These are phyloP conservation scores for Chernovozyma aurita DNA, from an alignment of 1,139 yeast genomes.

Conservation along the genomic window DNA sequence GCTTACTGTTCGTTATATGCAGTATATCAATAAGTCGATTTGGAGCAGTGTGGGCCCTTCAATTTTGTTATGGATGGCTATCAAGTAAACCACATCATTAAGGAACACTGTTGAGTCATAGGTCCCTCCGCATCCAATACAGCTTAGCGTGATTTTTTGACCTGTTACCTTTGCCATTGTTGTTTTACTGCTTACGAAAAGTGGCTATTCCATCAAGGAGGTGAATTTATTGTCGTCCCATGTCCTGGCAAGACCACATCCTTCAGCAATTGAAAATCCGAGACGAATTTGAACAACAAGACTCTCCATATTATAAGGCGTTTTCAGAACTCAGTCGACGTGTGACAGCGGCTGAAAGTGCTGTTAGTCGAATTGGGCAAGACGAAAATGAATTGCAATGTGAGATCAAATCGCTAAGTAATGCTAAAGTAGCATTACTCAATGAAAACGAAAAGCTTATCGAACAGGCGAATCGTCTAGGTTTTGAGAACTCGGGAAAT, in stretches of 20 bases:
- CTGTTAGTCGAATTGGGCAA: background rate
- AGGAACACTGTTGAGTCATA: no score
- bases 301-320: slow-evolving; percentile 29
- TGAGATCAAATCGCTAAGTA: background rate
- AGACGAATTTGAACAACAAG: slow-evolving; percentile 31
- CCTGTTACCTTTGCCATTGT: no score
- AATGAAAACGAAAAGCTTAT: background rate
- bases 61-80: no score
- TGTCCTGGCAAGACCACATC: slow-evolving; percentile 21
- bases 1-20: no score
- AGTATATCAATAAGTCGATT: no score
- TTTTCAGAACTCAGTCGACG: slow-evolving; percentile 24
- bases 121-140: no score
- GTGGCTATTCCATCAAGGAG: no score
- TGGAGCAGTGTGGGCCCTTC: no score
- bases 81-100: no score
- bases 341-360: slow-evolving; percentile 4
- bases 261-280: slow-evolving; percentile 22
- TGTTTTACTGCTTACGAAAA: no score
- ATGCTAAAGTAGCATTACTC: background rate
- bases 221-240: no score
- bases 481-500: slow-evolving; percentile 8
- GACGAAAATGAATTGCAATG: background rate
- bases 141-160: no score
- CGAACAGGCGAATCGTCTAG: slow-evolving; percentile 1